These are phyloP conservation scores for Schizophyllum amplum DNA, from an alignment of 1,284 basidiomycete genomes.

Conservation along the genomic window DNA sequence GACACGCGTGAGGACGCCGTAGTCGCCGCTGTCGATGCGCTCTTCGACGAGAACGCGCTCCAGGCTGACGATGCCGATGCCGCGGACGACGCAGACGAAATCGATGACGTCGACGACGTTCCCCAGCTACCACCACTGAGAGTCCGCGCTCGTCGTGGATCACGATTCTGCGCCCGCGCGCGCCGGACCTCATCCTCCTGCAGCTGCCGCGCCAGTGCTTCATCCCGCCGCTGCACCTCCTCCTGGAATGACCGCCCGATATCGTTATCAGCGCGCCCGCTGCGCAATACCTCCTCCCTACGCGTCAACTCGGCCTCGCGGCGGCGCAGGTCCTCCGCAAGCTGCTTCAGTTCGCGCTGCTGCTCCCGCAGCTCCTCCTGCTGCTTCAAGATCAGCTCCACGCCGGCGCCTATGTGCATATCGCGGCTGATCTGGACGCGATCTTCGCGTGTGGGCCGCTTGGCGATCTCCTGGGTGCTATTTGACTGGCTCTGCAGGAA, in stretches of 20 bases:
- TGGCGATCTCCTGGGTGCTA: neutral
- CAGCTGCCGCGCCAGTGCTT: neutral
- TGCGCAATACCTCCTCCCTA: slow-evolving; percentile 7
- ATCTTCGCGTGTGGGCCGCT: slow-evolving; percentile 1
- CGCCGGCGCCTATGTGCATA: slow-evolving; percentile 1
- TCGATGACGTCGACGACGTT: slow-evolving; percentile 1
- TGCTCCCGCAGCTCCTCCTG: slow-evolving; percentile 10
- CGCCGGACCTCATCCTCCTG: slow-evolving; percentile 1
- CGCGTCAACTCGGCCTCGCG: slow-evolving; percentile 7
- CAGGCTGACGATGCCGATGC: neutral
- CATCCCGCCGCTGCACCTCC: slow-evolving; percentile 4
- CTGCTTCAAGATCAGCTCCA: slow-evolving; percentile 2
- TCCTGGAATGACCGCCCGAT: slow-evolving; percentile 9
- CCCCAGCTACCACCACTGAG: slow-evolving; percentile 1
- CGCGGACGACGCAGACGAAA: neutral
- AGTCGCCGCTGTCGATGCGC: neutral
- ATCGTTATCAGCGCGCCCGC: slow-evolving; percentile 3
- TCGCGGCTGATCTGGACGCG: slow-evolving; percentile 1
- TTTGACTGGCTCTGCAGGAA: neutral
- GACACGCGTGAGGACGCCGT: neutral
- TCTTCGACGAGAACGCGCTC: neutral
- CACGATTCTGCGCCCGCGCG: slow-evolving; percentile 5
- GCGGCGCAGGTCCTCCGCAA: slow-evolving; percentile 8
- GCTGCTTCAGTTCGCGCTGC: slow-evolving; percentile 8
- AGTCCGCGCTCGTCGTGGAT: neutral